Evolutionary conservation across 495 filamentous ascomycete species (phyloP).

Genomic region (Penicillium cinerascens): DNA sequence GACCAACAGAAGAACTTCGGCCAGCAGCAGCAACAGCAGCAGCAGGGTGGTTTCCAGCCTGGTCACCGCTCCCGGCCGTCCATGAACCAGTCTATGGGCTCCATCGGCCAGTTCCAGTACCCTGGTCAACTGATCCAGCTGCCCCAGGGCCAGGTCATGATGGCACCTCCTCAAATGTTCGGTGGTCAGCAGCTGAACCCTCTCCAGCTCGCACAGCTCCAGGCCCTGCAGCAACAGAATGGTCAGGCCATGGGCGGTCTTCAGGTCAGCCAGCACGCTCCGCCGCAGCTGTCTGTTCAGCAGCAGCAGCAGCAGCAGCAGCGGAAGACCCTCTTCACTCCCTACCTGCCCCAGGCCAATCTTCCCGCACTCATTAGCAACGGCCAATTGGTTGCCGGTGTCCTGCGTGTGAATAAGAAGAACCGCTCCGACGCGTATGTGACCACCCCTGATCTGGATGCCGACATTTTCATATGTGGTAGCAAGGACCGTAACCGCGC

Average conservation of each 20-base stretch:
- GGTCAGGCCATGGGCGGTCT: conserved; percentile 66
- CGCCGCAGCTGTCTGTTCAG: conserved; percentile 53
- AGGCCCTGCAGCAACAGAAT: conserved; percentile 83
- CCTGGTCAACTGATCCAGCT: conserved; percentile 80
- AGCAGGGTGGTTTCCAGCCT: conserved; percentile 72
- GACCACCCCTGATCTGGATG: conserved; percentile 88
- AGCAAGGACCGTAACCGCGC: conserved; percentile 98
- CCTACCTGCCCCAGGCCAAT: conserved; percentile 93
- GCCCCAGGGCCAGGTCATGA: conserved; percentile 76
- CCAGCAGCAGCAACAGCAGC: conserved; percentile 53
- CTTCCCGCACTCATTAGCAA: conserved; percentile 87
- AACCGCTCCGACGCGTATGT: conserved; percentile 98
- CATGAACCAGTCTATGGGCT: conserved; percentile 80
- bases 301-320: conserved; percentile 76
- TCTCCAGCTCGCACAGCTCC: conserved; percentile 85
- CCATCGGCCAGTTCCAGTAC: conserved; percentile 86
- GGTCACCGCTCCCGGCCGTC: conserved; percentile 84
- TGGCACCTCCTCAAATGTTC: conserved; percentile 70
- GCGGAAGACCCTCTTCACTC: conserved; percentile 97
- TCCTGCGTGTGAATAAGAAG: conserved; percentile 98
- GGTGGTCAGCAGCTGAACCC: conserved; percentile 82
- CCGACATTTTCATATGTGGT: conserved; percentile 98
- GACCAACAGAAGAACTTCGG: conserved; percentile 61
- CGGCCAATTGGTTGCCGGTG: conserved; percentile 91
- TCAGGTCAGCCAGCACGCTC: conserved; percentile 75